Evolutionary conservation across 75 land plant genomes (phyloP).

Genomic region (Pinus tabuliformis): DNA sequence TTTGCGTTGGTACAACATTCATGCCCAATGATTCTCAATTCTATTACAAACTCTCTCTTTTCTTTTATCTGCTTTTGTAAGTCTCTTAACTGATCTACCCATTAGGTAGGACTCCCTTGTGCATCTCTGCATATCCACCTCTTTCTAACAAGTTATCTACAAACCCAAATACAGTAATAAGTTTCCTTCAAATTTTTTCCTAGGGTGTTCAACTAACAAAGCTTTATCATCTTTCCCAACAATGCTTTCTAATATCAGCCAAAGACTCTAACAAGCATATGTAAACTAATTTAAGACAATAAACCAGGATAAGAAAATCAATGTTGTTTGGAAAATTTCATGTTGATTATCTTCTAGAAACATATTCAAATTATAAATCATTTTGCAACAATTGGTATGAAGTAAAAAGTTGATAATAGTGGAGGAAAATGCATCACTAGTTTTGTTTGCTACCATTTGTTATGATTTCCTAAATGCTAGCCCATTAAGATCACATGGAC

Average conservation of each 20-base stretch:
- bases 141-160: constrained; percentile 84
- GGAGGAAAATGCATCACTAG: background rate
- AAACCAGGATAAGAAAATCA: background rate
- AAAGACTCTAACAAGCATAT: background rate
- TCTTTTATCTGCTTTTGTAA: constrained; percentile 63
- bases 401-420: background rate
- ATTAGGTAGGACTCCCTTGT: constrained; percentile 53
- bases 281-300: background rate
- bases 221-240: background rate
- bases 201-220: background rate
- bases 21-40: constrained; percentile 85
- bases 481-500: no score
- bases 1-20: constrained; percentile 72
- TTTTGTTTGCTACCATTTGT: background rate
- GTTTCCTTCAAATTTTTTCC: background rate
- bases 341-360: background rate
- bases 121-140: constrained; percentile 93
- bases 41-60: constrained; percentile 84
- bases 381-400: background rate
- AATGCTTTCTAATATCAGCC: background rate
- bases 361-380: background rate
- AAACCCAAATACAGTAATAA: background rate
- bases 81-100: constrained; percentile 85
- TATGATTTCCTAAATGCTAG: no score
- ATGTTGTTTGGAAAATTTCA: background rate